Percentiles rank a stretch among this genome's conserved stretches.
These are phyloP conservation scores for Cinnamomum micranthum DNA, from an alignment of 164 flowering plant species.

Conservation along the genomic window DNA sequence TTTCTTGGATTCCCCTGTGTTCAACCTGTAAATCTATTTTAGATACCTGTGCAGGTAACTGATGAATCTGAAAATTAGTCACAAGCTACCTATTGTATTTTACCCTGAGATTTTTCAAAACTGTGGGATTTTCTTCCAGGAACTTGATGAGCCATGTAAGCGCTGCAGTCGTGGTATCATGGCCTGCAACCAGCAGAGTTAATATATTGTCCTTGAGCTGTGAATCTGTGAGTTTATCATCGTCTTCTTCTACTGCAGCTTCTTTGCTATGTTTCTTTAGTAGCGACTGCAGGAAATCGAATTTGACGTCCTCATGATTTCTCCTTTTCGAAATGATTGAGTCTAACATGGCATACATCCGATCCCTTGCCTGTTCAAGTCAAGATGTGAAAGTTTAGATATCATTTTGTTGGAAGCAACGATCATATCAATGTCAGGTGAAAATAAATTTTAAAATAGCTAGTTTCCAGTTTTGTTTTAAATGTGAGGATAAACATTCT, in stretches of 20 bases:
- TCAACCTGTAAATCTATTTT: slow-evolving; percentile 43
- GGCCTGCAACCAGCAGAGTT: slow-evolving; percentile 63
- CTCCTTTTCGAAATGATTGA: slow-evolving; percentile 38
- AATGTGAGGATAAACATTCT: neutral
- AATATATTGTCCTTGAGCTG: slow-evolving; percentile 66
- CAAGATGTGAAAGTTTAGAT: neutral
- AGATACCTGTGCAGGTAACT: neutral
- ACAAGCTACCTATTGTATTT: slow-evolving; percentile 2
- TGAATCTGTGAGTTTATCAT: slow-evolving; percentile 51
- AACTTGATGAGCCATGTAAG: slow-evolving; percentile 65
- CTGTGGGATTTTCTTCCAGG: slow-evolving; percentile 55
- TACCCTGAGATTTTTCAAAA: slow-evolving; percentile 49
- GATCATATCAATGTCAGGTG: neutral
- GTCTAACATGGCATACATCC: slow-evolving; percentile 57
- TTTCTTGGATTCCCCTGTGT: slow-evolving; percentile 37
- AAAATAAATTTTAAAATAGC: no score
- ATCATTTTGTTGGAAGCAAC: neutral
- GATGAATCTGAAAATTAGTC: neutral
- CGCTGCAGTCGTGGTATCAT: slow-evolving; percentile 73
- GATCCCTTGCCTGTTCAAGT: slow-evolving; percentile 48
- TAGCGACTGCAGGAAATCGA: slow-evolving; percentile 56
- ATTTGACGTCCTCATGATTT: slow-evolving; percentile 28
- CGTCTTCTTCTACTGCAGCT: slow-evolving; percentile 24
- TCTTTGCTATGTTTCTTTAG: slow-evolving; percentile 39
- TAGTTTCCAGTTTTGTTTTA: no score